Percentiles rank a stretch among this genome's conserved stretches.
These are phyloP conservation scores for Tetrapisispora nanseiensis DNA, from an alignment of 805 yeast genomes.

Conservation along the genomic window DNA sequence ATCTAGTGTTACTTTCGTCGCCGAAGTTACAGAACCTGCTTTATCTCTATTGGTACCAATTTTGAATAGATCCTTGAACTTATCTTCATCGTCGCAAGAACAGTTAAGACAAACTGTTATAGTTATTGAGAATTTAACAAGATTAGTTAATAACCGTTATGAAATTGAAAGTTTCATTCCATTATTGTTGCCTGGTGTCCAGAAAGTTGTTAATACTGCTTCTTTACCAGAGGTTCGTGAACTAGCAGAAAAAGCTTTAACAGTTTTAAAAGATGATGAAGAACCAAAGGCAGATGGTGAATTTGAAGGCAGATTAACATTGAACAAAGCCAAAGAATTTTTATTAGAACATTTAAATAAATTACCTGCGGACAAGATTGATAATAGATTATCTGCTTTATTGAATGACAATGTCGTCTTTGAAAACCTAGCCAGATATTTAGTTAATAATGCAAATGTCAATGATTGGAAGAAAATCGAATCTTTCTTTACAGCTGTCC, in stretches of 20 bases:
- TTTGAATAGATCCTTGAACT: slow-evolving; percentile 76
- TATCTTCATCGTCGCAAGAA: slow-evolving; percentile 82
- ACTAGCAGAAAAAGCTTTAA: slow-evolving; percentile 76
- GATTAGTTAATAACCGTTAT: slow-evolving; percentile 85
- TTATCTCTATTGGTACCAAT: slow-evolving; percentile 85
- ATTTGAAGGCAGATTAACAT: slow-evolving; percentile 64
- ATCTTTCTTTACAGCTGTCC: slow-evolving; percentile 42
- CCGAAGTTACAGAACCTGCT: slow-evolving; percentile 97
- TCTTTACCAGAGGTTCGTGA: slow-evolving; percentile 95
- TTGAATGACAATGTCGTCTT: slow-evolving; percentile 27
- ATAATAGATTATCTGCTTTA: slow-evolving; percentile 13
- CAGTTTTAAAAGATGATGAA: slow-evolving; percentile 75
- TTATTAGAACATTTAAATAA: slow-evolving; percentile 22
- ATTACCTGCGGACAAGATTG: slow-evolving; percentile 2
- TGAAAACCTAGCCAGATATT: slow-evolving; percentile 42
- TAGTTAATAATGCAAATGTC: slow-evolving; percentile 59
- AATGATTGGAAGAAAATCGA: slow-evolving; percentile 58
- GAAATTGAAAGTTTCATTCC: slow-evolving; percentile 89
- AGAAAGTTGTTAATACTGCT: slow-evolving; percentile 80
- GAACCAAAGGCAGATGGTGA: slow-evolving; percentile 40
- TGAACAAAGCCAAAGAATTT: slow-evolving; percentile 43
- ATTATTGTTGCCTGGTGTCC: slow-evolving; percentile 78
- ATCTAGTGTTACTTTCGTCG: slow-evolving; percentile 91
- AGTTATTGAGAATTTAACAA: slow-evolving; percentile 89
- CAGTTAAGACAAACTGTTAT: slow-evolving; percentile 94